Evolutionary conservation across 352 stramenopile genomes (phyloP), one percentile per base, ranked within the genome.

Genomic region (Phytophthora pisi): DNA sequence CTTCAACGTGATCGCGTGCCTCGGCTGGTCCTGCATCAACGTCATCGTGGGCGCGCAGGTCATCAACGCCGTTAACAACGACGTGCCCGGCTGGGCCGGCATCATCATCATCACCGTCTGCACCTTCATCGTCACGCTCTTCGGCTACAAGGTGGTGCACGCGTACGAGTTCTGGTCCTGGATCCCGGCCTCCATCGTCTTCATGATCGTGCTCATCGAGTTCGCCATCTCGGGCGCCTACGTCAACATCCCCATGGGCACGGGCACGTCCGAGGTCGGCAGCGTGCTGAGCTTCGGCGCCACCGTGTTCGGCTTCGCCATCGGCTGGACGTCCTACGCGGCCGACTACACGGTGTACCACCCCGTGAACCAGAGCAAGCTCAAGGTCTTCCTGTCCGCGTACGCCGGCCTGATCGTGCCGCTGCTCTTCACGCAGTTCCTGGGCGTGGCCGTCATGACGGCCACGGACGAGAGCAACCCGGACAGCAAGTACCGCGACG

Each of bases 101-200:
- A 84, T 84, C 62, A 64, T 84, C 61, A 81, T 84, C 61, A 84
- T 84, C 70, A 23, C 72, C 10, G 56, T 51, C 18, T 74, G 66
- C 57, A 84, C 75, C 18, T 84, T 84, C 61, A 38, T 79, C 52
- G 61, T 81, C n/a, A 77, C 75, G 46, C 75, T 84, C 42, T 84
- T 78, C 51, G 75, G 75, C 52, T 84, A 84, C 70, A 80, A 81
- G 60, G 51, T 81, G 34, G 73, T 84, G 49, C 75, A 84, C 55
- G 60, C 60, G n/a, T 84, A 84, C 72, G 70, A 84, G 64, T 84
- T 79, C 64, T 84, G 72, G 72, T 77, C 75, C 13, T 84, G 75
- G 75, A 77, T 84, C 58, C 75, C 72, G 36, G 64, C 57, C 20
- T 81, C 77, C 52, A 84, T 84, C 58, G 72, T 84, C 15, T 84